phyloP scores from a whole-genome alignment of 1,284 basidiomycete genomes.

The Puccinia triticina region DNA sequence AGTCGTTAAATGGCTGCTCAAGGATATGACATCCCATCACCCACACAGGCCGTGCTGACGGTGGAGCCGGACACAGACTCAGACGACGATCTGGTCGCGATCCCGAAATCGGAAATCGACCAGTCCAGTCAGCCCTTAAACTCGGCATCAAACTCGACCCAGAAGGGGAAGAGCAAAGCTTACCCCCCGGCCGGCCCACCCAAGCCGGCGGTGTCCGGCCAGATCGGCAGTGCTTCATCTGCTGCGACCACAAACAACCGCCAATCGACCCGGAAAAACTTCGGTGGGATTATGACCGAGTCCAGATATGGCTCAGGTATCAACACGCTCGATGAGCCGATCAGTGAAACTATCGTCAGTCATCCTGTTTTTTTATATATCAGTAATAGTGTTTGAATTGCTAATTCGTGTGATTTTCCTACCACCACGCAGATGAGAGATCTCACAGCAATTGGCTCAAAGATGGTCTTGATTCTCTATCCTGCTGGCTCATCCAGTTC shows the following conservation, averaged over 20 bases:
- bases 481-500: slow-evolving; percentile 67
- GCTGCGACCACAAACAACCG: slow-evolving; percentile 32
- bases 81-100: slow-evolving; percentile 46
- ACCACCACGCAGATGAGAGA: slow-evolving; percentile 71
- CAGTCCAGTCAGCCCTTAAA: neutral
- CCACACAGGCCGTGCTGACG: slow-evolving; percentile 26
- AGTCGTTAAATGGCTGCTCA: neutral
- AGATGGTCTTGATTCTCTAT: slow-evolving; percentile 87
- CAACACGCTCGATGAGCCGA: slow-evolving; percentile 87
- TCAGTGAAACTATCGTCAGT: slow-evolving; percentile 82
- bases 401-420: neutral
- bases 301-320: slow-evolving; percentile 74
- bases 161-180: slow-evolving; percentile 40
- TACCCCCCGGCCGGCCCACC: neutral
- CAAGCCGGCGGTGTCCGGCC: slow-evolving; percentile 67
- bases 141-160: neutral
- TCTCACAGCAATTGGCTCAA: slow-evolving; percentile 82
- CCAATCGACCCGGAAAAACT: slow-evolving; percentile 66
- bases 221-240: slow-evolving; percentile 68
- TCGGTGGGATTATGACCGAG: slow-evolving; percentile 83
- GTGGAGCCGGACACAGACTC: slow-evolving; percentile 39
- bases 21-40: slow-evolving; percentile 49
- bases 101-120: slow-evolving; percentile 36
- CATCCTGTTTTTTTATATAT: slow-evolving; percentile 10
- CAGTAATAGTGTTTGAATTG: slow-evolving; percentile 10